Base-by-base conservation (phyloP, 192 early-diverging fungal species). In the Coemansia furcata region DNA sequence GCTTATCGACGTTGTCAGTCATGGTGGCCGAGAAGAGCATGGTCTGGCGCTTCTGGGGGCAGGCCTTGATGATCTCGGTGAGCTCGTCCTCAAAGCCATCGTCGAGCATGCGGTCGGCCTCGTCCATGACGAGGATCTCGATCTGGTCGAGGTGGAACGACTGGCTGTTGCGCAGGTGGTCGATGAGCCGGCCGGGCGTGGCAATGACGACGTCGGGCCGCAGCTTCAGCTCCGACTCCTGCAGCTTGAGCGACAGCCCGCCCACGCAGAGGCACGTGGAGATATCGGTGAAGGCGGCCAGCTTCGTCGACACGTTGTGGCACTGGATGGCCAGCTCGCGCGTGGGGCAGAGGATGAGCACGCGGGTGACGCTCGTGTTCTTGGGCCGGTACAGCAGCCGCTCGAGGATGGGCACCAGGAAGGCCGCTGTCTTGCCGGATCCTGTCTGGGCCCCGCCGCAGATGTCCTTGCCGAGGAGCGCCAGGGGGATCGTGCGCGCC, bases 21-120 rank as follows among this genome's bases (percentile, higher is more conserved):
- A 98, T 98, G 15, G 98, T 99, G 21, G 98, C 98, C 29, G 98
- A 99, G 81, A 99, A 99, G 6, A 99, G 84, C 95, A 99, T 97
- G 3, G 96, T 96, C 74, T 99, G 98, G 52, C 98, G 88, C 47
- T 85, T 87, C 62, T 87, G 86, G 3, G 98, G 98, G 46, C 91
- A 93, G 46, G 89, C 60, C 59, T 90, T 91, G 72, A 99, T 86
- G 76, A 99, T 98, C 76, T 99, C 95, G 15, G 90, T 91, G 55
- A 99, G 86, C 74, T 99, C 98, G 66, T 89, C 95, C 12, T 91
- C 86, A 75, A 99, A 99, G 30, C 98, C 98, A 74, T 98, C 95
- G 76, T 99, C 98, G 9, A 99, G 85, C 88, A 99, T 98, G 63
- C 91, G 88, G 85, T 99, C 98, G 42, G 98, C 98, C 82, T 99